phyloP scores from a whole-genome alignment of 2,329 filamentous ascomycete genomes.

The Arthroderma sp. region DNA sequence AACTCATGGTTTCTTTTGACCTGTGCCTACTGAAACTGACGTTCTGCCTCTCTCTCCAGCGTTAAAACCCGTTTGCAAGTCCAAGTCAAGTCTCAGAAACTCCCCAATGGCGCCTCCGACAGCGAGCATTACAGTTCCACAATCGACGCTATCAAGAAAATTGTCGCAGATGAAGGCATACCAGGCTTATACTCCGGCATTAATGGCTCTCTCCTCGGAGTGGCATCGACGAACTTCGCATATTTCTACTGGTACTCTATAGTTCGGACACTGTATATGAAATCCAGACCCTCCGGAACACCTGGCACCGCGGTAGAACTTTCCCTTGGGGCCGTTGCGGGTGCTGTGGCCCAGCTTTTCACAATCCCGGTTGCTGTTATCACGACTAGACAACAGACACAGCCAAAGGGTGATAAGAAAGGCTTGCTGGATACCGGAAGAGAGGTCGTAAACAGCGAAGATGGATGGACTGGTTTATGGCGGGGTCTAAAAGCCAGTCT shows the following conservation, averaged over 20 bases:
- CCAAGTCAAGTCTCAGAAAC: constrained; percentile 57
- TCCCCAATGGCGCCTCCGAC: constrained; percentile 33
- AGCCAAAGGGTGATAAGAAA: constrained; percentile 70
- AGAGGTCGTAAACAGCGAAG: constrained; percentile 81
- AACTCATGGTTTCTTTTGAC: background rate
- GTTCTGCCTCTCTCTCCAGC: constrained; percentile 34
- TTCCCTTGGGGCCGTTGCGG: constrained; percentile 70
- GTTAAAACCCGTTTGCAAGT: constrained; percentile 95
- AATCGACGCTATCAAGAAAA: constrained; percentile 76
- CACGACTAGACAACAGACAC: constrained; percentile 91
- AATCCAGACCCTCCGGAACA: constrained; percentile 42
- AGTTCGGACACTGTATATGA: constrained; percentile 66
- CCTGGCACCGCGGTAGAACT: constrained; percentile 75
- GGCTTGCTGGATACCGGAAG: constrained; percentile 73
- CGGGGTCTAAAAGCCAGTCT: constrained; percentile 89
- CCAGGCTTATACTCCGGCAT: constrained; percentile 81
- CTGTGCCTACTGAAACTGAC: background rate
- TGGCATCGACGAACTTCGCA: constrained; percentile 95
- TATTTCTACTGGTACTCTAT: constrained; percentile 99
- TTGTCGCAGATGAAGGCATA: constrained; percentile 66
- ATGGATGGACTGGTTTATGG: constrained; percentile 83
- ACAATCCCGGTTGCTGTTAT: constrained; percentile 94
- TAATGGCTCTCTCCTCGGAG: constrained; percentile 70
- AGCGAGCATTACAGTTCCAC: constrained; percentile 69
- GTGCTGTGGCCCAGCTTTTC: constrained; percentile 84